These are phyloP conservation scores for Babesia sp. DNA, from an alignment of 169 alveolate species.

Conservation along the genomic window DNA sequence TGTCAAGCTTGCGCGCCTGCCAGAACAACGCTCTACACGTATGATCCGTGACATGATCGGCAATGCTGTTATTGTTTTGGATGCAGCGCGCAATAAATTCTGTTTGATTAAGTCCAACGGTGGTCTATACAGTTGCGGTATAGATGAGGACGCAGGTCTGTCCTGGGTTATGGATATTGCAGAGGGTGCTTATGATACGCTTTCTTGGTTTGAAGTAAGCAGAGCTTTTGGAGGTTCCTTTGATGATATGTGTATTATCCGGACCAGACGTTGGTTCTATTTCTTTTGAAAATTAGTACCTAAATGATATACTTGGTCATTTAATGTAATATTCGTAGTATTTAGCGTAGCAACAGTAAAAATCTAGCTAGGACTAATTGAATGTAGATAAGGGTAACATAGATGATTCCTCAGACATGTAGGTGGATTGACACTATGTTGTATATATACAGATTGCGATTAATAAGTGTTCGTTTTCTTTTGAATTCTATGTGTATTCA, in stretches of 20 bases:
- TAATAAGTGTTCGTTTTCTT: too few relatives aligned
- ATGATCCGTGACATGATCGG: background rate
- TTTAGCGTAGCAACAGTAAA: too few relatives aligned
- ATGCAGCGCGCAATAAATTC: conserved; percentile 18
- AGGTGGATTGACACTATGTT: too few relatives aligned
- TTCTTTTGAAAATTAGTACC: background rate
- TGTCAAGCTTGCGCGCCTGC: conserved; percentile 22
- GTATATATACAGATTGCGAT: too few relatives aligned
- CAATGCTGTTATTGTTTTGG: conserved; percentile 2
- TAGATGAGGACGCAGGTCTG: conserved; percentile 13
- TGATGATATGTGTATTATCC: background rate
- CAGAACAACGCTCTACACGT: conserved; percentile 4
- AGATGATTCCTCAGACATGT: too few relatives aligned
- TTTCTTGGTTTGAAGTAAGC: conserved; percentile 17
- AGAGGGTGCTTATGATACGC: conserved; percentile 43
- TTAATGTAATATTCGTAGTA: too few relatives aligned
- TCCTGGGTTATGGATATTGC: conserved; percentile 6
- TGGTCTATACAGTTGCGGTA: conserved; percentile 9
- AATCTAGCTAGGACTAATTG: too few relatives aligned
- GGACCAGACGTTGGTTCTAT: background rate
- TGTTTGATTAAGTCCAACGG: background rate
- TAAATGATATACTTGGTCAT: too few relatives aligned
- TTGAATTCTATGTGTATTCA: too few relatives aligned
- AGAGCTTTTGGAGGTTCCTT: conserved; percentile 16
- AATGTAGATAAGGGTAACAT: too few relatives aligned